A percentile compares a stretch with the other conserved stretches of the same genome.
Conservation (phyloP, 768 basidiomycete genomes). For the Lactifluus pinguis region DNA sequence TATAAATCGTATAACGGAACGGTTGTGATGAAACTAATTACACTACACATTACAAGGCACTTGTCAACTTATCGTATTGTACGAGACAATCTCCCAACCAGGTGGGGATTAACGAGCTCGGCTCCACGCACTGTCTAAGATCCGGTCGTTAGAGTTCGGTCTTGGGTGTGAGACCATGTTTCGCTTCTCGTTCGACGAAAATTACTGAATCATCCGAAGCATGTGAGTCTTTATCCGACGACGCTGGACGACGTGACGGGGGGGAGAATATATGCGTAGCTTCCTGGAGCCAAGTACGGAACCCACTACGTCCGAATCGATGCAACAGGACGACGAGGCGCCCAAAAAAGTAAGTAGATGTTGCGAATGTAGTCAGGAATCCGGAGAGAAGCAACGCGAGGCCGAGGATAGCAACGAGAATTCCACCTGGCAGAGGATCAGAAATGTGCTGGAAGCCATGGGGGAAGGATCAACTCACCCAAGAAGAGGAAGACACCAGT, state of each 20-base stretch:
- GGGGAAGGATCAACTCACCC: not conserved
- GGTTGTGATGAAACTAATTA: not conserved
- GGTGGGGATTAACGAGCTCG: not conserved
- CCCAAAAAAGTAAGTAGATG: conserved; percentile 6
- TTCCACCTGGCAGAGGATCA: not conserved
- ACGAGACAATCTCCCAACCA: not conserved
- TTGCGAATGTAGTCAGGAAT: conserved; percentile 6
- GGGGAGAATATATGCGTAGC: not conserved
- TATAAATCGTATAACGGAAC: not conserved
- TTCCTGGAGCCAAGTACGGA: conserved; percentile 10
- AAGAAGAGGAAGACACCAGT: conserved; percentile 6
- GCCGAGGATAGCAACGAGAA: conserved; percentile 9
- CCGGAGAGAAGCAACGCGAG: conserved; percentile 11
- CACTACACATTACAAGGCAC: not conserved
- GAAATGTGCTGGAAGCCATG: not conserved
- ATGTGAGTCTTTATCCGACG: not conserved
- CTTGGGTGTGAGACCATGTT: not conserved
- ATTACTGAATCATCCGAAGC: conserved; percentile 1
- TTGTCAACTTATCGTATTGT: not conserved
- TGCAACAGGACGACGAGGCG: conserved; percentile 2
- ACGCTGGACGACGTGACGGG: not conserved
- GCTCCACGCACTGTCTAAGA: not conserved
- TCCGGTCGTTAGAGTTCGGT: not conserved
- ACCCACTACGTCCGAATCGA: conserved; percentile 8
- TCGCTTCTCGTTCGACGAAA: not conserved